Conservation (phyloP, 108 stramenopile genomes). For the Cylindrotheca fusiformis region DNA sequence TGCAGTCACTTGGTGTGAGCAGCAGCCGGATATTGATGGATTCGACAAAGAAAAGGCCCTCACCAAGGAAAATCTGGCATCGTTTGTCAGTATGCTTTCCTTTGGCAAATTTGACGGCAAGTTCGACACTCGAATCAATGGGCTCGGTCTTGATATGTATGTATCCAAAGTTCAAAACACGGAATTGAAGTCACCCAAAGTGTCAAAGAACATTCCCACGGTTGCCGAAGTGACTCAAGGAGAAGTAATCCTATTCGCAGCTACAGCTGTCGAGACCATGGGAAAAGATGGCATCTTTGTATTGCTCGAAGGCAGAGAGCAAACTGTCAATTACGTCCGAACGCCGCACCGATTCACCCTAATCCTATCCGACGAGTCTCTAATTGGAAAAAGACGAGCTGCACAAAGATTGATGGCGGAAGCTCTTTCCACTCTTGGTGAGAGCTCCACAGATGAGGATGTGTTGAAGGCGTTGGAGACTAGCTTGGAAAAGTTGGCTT, state of each 20-base stretch:
- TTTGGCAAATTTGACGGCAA: conserved; percentile 76
- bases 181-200: conserved; percentile 63
- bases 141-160: conserved; percentile 66
- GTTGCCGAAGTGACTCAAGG: conserved; percentile 87
- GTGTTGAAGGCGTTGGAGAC: conserved; percentile 37
- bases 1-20: conserved; percentile 85
- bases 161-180: conserved; percentile 85
- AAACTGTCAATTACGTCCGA: conserved; percentile 85
- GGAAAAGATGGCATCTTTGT: conserved; percentile 68
- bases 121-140: conserved; percentile 74
- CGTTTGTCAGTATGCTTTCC: conserved; percentile 71
- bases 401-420: conserved; percentile 84
- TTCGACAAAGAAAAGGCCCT: conserved; percentile 59
- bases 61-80: conserved; percentile 73
- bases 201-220: conserved; percentile 85
- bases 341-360: conserved; percentile 76
- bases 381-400: conserved; percentile 86
- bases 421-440: conserved; percentile 44
- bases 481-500: conserved; percentile 39
- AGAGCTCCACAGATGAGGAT: conserved; percentile 42
- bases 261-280: conserved; percentile 63
- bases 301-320: conserved; percentile 81
- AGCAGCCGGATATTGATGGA: conserved; percentile 36
- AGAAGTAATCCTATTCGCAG: conserved; percentile 82
- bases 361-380: conserved; percentile 58